Evolutionary conservation across 352 stramenopile genomes (phyloP), one percentile per base, ranked within the genome.

Genomic region (Globisporangium camurandrum): DNA sequence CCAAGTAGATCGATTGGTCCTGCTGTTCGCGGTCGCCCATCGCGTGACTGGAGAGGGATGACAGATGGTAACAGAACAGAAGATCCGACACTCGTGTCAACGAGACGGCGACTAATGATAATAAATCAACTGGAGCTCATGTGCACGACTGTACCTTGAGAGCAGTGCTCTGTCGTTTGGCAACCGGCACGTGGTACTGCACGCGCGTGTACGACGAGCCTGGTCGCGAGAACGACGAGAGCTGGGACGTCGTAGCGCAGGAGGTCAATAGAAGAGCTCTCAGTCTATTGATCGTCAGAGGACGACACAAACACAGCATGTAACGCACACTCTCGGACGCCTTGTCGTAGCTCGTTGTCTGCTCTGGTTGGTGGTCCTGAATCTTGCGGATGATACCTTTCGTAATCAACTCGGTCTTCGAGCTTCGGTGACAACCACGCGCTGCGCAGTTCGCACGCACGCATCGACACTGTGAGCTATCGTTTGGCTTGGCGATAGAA

Each of bases 361-460:
- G 67, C 42, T 84, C 72, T 1, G 72, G 69, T 40, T 78, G 69
- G n/a, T n/a, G n/a, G 27, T 82, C 71, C 20, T 59, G 27, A 17
- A 86, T 74, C 54, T 86, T 86, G 26, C 69, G 71, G 38, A 86
- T 86, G 49, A 86, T 80, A 17, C 74, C 69, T 60, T 84, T 86
- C 2, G 54, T 44, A 22, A 86, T 46, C 3, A 86, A 58, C 30
- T 84, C 74, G 22, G 69, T 56, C 65, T 86, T 86, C 7, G 57
- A 47, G 17, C 74, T 86, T 40, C 69, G 77, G 11, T 33, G 61
- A 42, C 59, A 82, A 20, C 74, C 74, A 56, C 64, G 67, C 1
- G 74, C 71, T 80, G 22, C n/a, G n/a, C n/a, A n/a, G n/a, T n/a
- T n/a, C n/a, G n/a, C n/a, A n/a, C n/a, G n/a, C n/a, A 27, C 33